phyloP scores from a whole-genome alignment of 345 rosid species.

The Corchorus olitorius region DNA sequence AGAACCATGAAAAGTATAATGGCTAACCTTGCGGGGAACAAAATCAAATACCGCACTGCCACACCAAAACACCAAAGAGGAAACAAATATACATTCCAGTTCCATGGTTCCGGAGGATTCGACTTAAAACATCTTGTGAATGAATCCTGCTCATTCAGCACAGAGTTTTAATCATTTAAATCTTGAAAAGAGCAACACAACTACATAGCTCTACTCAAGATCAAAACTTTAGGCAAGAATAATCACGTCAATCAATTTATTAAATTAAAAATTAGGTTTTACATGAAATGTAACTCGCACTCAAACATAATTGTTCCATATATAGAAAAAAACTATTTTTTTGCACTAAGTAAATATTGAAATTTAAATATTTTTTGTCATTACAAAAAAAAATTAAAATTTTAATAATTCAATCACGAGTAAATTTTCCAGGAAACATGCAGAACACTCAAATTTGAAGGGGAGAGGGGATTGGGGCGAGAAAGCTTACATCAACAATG shows the following conservation, averaged over 20 bases:
- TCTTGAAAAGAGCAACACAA: not conserved
- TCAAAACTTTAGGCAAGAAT: not conserved
- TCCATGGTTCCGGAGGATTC: slow-evolving; percentile 94
- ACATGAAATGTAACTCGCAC: not conserved
- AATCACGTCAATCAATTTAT: not conserved
- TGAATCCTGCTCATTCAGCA: slow-evolving; percentile 56
- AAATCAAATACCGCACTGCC: slow-evolving; percentile 71
- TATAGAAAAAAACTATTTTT: not conserved
- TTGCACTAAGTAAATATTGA: too few species aligned
- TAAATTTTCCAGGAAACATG: slow-evolving; percentile 16
- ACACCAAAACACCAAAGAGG: slow-evolving; percentile 95
- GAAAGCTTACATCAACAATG: slow-evolving; percentile 74
- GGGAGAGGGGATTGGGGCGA: not conserved
- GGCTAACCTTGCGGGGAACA: slow-evolving; percentile 83
- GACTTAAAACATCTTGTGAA: slow-evolving; percentile 97
- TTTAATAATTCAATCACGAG: not conserved
- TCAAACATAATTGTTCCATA: not conserved
- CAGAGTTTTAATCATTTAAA: not conserved
- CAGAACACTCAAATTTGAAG: not conserved
- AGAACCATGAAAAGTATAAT: not conserved
- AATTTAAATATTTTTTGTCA: not conserved
- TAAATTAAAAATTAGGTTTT: not conserved
- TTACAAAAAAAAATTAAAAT: not conserved
- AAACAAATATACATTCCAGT: slow-evolving; percentile 90
- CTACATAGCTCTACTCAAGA: not conserved